phyloP scores from a whole-genome alignment of 108 stramenopile species.

The Cyclotella cryptica region DNA sequence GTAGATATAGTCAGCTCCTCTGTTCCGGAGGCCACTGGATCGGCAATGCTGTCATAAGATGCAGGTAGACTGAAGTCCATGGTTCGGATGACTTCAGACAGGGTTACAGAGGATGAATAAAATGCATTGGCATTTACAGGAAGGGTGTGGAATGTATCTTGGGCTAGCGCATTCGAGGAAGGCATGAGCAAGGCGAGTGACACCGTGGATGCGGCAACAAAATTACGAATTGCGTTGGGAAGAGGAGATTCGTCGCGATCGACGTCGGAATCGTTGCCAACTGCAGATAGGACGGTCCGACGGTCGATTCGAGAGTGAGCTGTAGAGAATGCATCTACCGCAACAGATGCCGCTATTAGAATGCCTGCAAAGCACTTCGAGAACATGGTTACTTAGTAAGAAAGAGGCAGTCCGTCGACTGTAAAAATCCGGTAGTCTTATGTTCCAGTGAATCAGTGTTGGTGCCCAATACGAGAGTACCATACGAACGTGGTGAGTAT shows the following conservation, averaged over 20 bases:
- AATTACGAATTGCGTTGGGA: slow-evolving; percentile 20
- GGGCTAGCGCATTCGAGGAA: slow-evolving; percentile 27
- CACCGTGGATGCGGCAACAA: slow-evolving; percentile 26
- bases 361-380: background rate
- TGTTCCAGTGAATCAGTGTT: background rate
- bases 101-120: slow-evolving; percentile 43
- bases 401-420: no score
- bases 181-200: slow-evolving; percentile 35
- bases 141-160: background rate
- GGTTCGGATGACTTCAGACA: slow-evolving; percentile 44
- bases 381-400: background rate
- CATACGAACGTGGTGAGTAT: background rate
- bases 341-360: background rate
- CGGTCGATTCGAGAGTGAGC: background rate
- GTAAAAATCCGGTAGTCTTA: background rate
- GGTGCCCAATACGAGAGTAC: background rate
- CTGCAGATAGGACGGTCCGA: slow-evolving; percentile 1
- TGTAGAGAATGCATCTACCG: slow-evolving; percentile 1
- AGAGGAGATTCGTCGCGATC: background rate
- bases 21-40: slow-evolving; percentile 24
- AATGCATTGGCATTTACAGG: slow-evolving; percentile 21
- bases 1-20: slow-evolving; percentile 38
- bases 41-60: slow-evolving; percentile 53
- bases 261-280: background rate
- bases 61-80: slow-evolving; percentile 55